A percentile compares a stretch with the other conserved stretches of the same genome.
These are phyloP conservation scores for Colletotrichum filicis DNA, from an alignment of 2,329 filamentous ascomycete species.

Conservation along the genomic window DNA sequence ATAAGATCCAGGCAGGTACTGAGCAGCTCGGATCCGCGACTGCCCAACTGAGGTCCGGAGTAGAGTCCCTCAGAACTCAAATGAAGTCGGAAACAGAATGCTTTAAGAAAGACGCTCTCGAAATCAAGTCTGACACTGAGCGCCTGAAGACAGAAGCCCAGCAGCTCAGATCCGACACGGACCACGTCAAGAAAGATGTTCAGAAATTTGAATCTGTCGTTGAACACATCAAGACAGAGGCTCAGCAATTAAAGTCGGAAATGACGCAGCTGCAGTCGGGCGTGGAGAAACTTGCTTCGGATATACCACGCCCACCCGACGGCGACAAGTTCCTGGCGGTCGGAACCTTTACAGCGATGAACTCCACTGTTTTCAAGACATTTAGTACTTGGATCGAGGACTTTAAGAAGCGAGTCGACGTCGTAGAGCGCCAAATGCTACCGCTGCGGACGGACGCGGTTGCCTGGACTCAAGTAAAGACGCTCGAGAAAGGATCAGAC, in stretches of 20 bases:
- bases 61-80: background rate
- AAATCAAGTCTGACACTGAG: background rate
- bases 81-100: background rate
- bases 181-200: background rate
- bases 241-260: background rate
- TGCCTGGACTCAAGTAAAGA: background rate
- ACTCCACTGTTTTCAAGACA: background rate
- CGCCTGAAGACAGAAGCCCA: background rate
- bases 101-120: background rate
- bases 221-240: background rate
- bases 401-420: background rate
- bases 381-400: conserved; percentile 15
- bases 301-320: background rate
- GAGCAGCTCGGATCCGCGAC: background rate
- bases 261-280: background rate
- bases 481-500: background rate
- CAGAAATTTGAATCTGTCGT: background rate
- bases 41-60: background rate
- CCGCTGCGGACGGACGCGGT: background rate
- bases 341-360: background rate
- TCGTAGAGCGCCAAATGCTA: conserved; percentile 2
- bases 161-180: background rate
- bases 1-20: background rate
- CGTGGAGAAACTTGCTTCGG: background rate
- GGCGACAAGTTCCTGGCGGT: conserved; percentile 10